A percentile compares a stretch with the other conserved stretches of the same genome.
These are phyloP conservation scores for Heterobasidion irregulare DNA, from an alignment of 1,284 basidiomycete genomes.

Conservation along the genomic window DNA sequence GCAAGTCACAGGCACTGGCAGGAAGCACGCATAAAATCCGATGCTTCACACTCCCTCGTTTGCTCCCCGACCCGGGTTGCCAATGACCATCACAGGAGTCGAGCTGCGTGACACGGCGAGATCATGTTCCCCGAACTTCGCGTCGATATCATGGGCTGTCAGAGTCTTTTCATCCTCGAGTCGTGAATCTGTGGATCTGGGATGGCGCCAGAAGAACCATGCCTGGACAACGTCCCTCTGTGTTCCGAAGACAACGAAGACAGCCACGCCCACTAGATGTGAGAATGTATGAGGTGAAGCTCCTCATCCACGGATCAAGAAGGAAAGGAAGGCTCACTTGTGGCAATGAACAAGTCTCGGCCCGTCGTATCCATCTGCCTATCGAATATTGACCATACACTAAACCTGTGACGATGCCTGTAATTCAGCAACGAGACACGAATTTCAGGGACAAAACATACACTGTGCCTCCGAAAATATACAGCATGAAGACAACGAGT, in stretches of 20 bases:
- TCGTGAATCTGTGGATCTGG: neutral
- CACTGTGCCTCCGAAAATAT: slow-evolving; percentile 24
- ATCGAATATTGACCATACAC: slow-evolving; percentile 4
- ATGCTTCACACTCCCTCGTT: too few relatives aligned
- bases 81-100: neutral
- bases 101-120: too few relatives aligned
- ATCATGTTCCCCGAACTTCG: neutral
- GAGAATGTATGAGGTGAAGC: neutral
- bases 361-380: neutral
- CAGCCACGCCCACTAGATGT: slow-evolving; percentile 28
- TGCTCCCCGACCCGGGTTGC: neutral
- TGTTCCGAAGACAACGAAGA: slow-evolving; percentile 33
- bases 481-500: slow-evolving; percentile 26
- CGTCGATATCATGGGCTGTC: neutral
- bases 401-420: slow-evolving; percentile 2
- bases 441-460: slow-evolving; percentile 4
- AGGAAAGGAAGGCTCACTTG: slow-evolving; percentile 23
- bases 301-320: neutral
- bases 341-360: slow-evolving; percentile 28
- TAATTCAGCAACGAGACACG: neutral
- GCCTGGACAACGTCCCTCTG: slow-evolving; percentile 27
- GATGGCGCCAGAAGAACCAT: slow-evolving; percentile 22
- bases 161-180: neutral
- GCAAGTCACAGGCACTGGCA: too few relatives aligned
- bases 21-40: too few relatives aligned